Percentiles rank a stretch among this genome's conserved stretches.
These are phyloP conservation scores for Aspergillus pseudoviridinutans DNA, from an alignment of 2,329 filamentous ascomycete genomes.

Conservation along the genomic window DNA sequence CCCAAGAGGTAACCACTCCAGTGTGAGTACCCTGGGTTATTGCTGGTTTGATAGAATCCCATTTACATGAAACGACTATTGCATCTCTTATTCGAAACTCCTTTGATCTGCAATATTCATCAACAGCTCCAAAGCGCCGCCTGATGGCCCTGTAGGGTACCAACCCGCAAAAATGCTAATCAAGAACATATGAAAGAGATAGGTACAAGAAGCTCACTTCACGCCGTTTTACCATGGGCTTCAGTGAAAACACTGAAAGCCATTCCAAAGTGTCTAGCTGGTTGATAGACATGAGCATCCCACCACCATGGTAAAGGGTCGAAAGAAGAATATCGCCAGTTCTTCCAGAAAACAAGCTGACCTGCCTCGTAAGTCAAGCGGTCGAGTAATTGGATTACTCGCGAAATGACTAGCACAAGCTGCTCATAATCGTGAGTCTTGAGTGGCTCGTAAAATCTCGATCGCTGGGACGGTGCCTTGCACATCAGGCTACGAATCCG, in stretches of 20 bases:
- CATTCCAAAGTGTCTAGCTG: slow-evolving; percentile 27
- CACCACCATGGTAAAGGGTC: slow-evolving; percentile 57
- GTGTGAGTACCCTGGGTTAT: too few relatives aligned
- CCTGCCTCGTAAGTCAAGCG: slow-evolving; percentile 18
- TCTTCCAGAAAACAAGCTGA: slow-evolving; percentile 50
- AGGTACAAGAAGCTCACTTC: background rate
- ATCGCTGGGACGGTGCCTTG: background rate
- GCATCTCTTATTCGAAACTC: background rate
- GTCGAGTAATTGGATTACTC: slow-evolving; percentile 18
- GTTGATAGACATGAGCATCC: slow-evolving; percentile 57
- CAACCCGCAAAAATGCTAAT: background rate
- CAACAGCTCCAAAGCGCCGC: slow-evolving; percentile 28
- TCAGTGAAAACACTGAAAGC: slow-evolving; percentile 1
- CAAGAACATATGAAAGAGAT: slow-evolving; percentile 6
- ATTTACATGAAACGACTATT: background rate
- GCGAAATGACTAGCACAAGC: slow-evolving; percentile 11
- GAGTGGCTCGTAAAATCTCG: slow-evolving; percentile 5
- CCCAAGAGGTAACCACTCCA: too few relatives aligned
- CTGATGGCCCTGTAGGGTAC: slow-evolving; percentile 31
- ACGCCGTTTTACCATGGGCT: background rate
- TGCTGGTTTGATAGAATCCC: too few relatives aligned
- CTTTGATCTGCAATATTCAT: background rate
- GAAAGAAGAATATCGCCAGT: slow-evolving; percentile 51
- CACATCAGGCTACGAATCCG: slow-evolving; percentile 1
- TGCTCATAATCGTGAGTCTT: slow-evolving; percentile 6